These are phyloP conservation scores for Mrakiaceae sp. DNA, from an alignment of 1,284 basidiomycete genomes.

Conservation along the genomic window DNA sequence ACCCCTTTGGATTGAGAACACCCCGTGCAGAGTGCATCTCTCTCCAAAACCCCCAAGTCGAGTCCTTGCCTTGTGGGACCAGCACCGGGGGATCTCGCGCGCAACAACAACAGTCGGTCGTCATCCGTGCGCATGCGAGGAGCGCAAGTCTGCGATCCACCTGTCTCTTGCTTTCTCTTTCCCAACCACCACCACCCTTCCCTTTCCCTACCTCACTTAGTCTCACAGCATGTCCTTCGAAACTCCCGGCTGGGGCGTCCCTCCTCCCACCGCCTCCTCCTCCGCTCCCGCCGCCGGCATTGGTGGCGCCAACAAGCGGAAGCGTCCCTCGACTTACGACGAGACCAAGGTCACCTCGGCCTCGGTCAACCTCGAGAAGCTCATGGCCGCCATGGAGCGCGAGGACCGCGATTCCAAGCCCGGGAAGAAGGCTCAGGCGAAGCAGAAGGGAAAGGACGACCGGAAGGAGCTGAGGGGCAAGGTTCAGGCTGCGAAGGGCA, in stretches of 20 bases:
- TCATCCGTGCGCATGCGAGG: no score
- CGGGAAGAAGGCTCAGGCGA: slow-evolving; percentile 19
- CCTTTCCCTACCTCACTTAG: not conserved
- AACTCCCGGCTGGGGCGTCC: slow-evolving; percentile 12
- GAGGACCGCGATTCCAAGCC: slow-evolving; percentile 17
- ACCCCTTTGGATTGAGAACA: no score
- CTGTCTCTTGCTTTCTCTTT: no score
- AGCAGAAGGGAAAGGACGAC: slow-evolving; percentile 22
- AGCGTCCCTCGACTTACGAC: slow-evolving; percentile 2
- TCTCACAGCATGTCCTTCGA: slow-evolving; percentile 12
- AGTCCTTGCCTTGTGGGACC: no score
- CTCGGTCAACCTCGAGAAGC: slow-evolving; percentile 58
- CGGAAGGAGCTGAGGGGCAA: slow-evolving; percentile 27
- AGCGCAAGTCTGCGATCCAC: not conserved
- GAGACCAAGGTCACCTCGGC: not conserved
- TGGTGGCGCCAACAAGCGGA: slow-evolving; percentile 1
- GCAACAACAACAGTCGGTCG: no score
- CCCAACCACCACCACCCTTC: not conserved
- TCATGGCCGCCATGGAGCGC: slow-evolving; percentile 49
- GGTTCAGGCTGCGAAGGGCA: slow-evolving; percentile 23
- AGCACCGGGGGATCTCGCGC: no score
- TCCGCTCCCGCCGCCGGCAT: not conserved
- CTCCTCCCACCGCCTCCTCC: not conserved
- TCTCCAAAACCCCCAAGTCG: no score
- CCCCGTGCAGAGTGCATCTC: no score